These are phyloP conservation scores for Singerocomus rubriflavus DNA, from an alignment of 1,284 basidiomycete genomes.

Conservation along the genomic window DNA sequence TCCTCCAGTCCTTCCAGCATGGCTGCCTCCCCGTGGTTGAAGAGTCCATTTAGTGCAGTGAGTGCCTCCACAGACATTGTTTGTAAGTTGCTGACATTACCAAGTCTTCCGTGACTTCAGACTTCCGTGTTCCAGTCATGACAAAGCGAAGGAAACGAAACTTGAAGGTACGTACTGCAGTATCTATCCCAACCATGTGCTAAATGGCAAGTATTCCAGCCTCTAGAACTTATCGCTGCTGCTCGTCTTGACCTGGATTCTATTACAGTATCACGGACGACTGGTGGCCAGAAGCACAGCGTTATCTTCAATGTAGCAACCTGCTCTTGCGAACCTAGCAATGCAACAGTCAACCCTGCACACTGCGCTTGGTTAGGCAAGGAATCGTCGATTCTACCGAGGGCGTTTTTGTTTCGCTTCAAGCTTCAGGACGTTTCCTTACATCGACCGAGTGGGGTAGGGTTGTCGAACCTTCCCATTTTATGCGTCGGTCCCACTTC, in stretches of 20 bases:
- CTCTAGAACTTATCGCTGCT: slow-evolving; percentile 19
- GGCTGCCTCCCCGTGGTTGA: slow-evolving; percentile 29
- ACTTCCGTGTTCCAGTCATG: slow-evolving; percentile 7
- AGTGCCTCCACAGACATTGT: slow-evolving; percentile 11
- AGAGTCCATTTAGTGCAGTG: slow-evolving; percentile 29
- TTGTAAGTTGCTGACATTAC: slow-evolving; percentile 6
- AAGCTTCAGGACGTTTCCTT: slow-evolving; percentile 38
- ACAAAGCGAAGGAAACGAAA: slow-evolving; percentile 18
- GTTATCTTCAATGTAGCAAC: slow-evolving; percentile 40
- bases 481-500: slow-evolving; percentile 43
- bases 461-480: slow-evolving; percentile 37
- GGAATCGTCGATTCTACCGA: slow-evolving; percentile 35
- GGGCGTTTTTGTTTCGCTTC: slow-evolving; percentile 47
- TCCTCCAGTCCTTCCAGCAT: slow-evolving; percentile 4
- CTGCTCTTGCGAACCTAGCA: slow-evolving; percentile 44
- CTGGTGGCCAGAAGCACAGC: slow-evolving; percentile 39
- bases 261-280: slow-evolving; percentile 27
- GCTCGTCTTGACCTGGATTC: slow-evolving; percentile 22
- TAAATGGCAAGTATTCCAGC: slow-evolving; percentile 15
- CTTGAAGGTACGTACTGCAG: slow-evolving; percentile 11
- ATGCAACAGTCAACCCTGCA: slow-evolving; percentile 41
- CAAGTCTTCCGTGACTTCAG: slow-evolving; percentile 21
- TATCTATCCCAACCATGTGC: background rate
- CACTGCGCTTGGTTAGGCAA: slow-evolving; percentile 55
- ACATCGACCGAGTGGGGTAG: slow-evolving; percentile 19